Evolutionary conservation across 345 rosid species (phyloP).

Genomic region (Eucalyptus camaldulensis): DNA sequence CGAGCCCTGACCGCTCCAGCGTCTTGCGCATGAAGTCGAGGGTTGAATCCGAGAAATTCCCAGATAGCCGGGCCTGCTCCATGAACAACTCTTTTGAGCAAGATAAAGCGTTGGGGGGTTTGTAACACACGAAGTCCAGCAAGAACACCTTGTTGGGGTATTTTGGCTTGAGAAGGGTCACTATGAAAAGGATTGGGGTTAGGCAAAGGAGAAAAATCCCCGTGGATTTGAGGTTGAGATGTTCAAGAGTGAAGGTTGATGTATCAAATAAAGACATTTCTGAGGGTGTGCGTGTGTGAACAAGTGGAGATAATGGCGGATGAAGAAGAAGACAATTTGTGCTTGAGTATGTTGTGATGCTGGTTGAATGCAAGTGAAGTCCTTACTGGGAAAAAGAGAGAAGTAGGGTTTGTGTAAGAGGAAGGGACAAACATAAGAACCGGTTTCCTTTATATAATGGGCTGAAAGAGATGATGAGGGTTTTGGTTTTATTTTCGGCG

Average conservation of each 20-base stretch:
- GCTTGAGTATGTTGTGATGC: neutral
- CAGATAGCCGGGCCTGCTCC: neutral
- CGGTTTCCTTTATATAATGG: neutral
- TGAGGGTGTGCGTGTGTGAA: neutral
- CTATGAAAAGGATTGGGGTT: neutral
- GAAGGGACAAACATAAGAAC: neutral
- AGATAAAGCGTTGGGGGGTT: neutral
- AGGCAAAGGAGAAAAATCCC: neutral
- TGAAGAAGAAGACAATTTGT: neutral
- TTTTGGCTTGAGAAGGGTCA: neutral
- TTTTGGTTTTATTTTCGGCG: neutral
- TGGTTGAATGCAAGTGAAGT: neutral
- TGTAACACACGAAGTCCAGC: neutral
- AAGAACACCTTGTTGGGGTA: neutral
- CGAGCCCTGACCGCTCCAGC: neutral
- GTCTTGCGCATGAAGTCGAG: neutral
- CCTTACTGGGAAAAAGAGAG: neutral
- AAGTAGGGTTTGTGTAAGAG: neutral
- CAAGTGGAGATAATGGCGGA: neutral
- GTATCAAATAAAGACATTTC: neutral
- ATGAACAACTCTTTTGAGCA: neutral
- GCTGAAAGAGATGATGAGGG: neutral
- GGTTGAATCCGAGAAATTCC: neutral
- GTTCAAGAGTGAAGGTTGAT: neutral
- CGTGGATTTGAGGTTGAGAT: neutral